Evolutionary conservation across 139 green algal genomes (phyloP), one percentile per base, ranked within the genome.

Genomic region (Chlorella sp.): DNA sequence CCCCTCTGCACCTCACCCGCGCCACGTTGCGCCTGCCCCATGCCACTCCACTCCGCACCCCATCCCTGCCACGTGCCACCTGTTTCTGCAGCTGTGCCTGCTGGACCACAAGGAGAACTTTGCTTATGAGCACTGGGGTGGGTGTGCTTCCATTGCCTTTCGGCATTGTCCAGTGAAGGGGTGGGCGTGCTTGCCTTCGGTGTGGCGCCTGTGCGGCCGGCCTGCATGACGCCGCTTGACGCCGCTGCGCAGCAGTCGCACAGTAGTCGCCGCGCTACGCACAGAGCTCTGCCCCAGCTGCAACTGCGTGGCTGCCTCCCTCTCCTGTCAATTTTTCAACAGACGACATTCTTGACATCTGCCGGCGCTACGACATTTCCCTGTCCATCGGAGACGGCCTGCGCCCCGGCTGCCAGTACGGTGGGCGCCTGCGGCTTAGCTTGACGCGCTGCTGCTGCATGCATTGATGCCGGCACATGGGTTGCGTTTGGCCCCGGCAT

Each of bases 311-410:
- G n/a, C n/a, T n/a, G 51, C 14, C 51, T 20, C 51, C 51, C 51
- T 16, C n/a, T n/a, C n/a, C n/a, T n/a, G n/a, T n/a, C n/a, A n/a
- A n/a, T n/a, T n/a, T n/a, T n/a, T 26, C 14, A 60, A 60, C 51
- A 60, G 96, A 99, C 80, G 96, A 99, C 17, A 99, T 99, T 84
- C 92, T 99, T 80, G 96, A 99, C 87, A 99, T 99, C 76, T 99
- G 96, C 86, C 86, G 78, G 62, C 60, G 60, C 34, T 98, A 98
- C 82, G 96, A 98, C 90, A 95, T 98, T 75, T 87, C 89, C 28
- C 88, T 98, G 38, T 96, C 91, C 83, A 98, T 98, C 84, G 96
- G 96, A 4, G 96, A 99, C 73, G 96, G 96, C 28, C 93, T 99
- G 68, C 88, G 96, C 34, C 96, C 96, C 16, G 96, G 95, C 40